Evolutionary conservation across 1,139 yeast genomes (phyloP).

Genomic region (Hyphopichia pseudoburtonii): DNA sequence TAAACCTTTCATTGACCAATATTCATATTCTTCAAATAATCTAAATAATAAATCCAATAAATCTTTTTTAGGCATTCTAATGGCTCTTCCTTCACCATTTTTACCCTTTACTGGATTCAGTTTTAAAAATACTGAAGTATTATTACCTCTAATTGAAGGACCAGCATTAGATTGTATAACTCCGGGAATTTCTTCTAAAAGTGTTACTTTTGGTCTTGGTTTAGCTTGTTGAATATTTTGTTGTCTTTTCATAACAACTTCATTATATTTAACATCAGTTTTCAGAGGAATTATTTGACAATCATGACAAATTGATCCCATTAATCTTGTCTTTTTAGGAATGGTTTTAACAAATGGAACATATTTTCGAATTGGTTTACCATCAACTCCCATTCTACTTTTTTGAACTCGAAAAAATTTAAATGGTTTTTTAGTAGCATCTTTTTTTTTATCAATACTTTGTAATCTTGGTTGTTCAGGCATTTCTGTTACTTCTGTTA

Average conservation of each 20-base stretch:
- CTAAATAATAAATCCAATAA: conserved; percentile 84
- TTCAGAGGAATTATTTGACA: conserved; percentile 84
- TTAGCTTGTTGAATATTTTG: conserved; percentile 45
- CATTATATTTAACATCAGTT: conserved; percentile 66
- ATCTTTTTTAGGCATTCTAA: conserved; percentile 91
- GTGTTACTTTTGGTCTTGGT: conserved; percentile 70
- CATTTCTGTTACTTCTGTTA: conserved; percentile 49
- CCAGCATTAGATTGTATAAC: conserved; percentile 84
- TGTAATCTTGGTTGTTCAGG: conserved; percentile 48
- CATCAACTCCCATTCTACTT: conserved; percentile 20
- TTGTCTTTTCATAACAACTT: conserved; percentile 41
- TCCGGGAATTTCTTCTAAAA: conserved; percentile 83
- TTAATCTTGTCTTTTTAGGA: conserved; percentile 80
- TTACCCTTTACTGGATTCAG: conserved; percentile 32
- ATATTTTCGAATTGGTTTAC: conserved; percentile 38
- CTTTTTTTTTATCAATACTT: conserved; percentile 32
- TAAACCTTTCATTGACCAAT: conserved; percentile 93
- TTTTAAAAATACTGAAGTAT: conserved; percentile 61
- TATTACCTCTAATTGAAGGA: conserved; percentile 70
- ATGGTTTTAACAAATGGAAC: conserved; percentile 78
- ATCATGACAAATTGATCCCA: conserved; percentile 90
- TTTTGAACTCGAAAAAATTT: conserved; percentile 29
- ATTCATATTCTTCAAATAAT: conserved; percentile 91
- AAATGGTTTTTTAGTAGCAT: conserved; percentile 25
- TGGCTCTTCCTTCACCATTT: conserved; percentile 79